Percentiles rank a stretch among this genome's conserved stretches.
phyloP scores from a whole-genome alignment of 495 filamentous ascomycete species.

The Xylaria longipes region DNA sequence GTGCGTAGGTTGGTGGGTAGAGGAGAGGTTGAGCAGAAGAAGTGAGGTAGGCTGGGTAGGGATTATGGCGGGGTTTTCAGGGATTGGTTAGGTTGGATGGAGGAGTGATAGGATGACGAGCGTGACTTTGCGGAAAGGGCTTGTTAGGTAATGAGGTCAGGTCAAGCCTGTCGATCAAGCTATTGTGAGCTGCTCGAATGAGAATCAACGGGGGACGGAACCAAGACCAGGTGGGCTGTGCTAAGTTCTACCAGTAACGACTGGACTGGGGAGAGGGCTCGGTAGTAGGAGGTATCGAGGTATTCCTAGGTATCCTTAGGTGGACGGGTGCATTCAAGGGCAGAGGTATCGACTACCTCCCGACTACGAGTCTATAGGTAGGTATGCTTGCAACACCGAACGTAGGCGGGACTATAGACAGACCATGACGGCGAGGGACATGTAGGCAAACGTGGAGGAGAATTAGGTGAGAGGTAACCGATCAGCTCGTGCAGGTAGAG shows the following conservation, averaged over 20 bases:
- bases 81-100: conserved; percentile 28
- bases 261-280: conserved; percentile 18
- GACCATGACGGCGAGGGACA: conserved; percentile 8
- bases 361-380: conserved; percentile 12
- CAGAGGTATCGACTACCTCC: conserved; percentile 20
- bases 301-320: conserved; percentile 6
- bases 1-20: conserved; percentile 24
- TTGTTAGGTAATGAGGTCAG: conserved; percentile 30
- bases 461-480: neutral
- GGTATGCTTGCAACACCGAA: conserved; percentile 11
- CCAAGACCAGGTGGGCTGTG: conserved; percentile 24
- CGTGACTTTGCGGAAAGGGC: conserved; percentile 30
- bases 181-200: conserved; percentile 29
- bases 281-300: conserved; percentile 19
- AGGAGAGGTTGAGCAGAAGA: conserved; percentile 24
- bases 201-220: conserved; percentile 25
- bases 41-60: conserved; percentile 34
- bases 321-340: conserved; percentile 7
- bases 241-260: conserved; percentile 27
- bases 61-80: conserved; percentile 43
- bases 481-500: conserved; percentile 9
- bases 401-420: neutral
- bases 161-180: conserved; percentile 29
- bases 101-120: conserved; percentile 42
- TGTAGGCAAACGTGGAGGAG: neutral